Percentiles rank a stretch among this genome's conserved stretches.
phyloP scores from a whole-genome alignment of 768 basidiomycete species.

The Tulasnella sp. region DNA sequence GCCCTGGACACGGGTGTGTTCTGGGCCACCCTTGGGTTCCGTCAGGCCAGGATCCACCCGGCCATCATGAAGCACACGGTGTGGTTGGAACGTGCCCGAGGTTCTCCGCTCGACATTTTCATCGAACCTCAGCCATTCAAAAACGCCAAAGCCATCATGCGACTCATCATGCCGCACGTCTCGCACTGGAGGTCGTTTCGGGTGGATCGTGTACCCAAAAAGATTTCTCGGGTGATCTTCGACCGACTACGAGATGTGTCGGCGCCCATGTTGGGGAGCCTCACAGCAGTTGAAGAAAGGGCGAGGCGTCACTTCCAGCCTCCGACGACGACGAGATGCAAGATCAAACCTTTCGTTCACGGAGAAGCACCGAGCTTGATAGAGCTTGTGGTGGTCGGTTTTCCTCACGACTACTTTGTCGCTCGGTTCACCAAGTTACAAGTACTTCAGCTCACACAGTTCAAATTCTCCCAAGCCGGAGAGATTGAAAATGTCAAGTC shows the following conservation, averaged over 20 bases:
- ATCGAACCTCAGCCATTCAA: not conserved
- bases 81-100: not conserved
- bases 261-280: slow-evolving; percentile 59
- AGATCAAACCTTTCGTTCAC: not conserved
- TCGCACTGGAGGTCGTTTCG: slow-evolving; percentile 39
- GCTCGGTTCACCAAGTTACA: not conserved
- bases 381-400: not conserved
- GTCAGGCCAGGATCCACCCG: not conserved
- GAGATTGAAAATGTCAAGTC: slow-evolving; percentile 69
- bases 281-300: slow-evolving; percentile 53
- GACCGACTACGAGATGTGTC: slow-evolving; percentile 48
- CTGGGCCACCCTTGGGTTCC: not conserved
- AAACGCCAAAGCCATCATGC: not conserved
- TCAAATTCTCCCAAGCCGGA: not conserved
- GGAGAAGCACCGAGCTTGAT: not conserved
- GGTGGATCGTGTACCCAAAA: not conserved
- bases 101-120: not conserved
- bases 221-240: slow-evolving; percentile 52
- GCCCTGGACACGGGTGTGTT: not conserved
- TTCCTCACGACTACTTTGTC: not conserved
- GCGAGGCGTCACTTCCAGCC: slow-evolving; percentile 34
- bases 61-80: not conserved
- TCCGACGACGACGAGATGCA: not conserved
- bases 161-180: not conserved
- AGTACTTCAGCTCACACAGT: not conserved